phyloP scores from a whole-genome alignment of 495 filamentous ascomycete genomes.

The Articulospora tetracladia region DNA sequence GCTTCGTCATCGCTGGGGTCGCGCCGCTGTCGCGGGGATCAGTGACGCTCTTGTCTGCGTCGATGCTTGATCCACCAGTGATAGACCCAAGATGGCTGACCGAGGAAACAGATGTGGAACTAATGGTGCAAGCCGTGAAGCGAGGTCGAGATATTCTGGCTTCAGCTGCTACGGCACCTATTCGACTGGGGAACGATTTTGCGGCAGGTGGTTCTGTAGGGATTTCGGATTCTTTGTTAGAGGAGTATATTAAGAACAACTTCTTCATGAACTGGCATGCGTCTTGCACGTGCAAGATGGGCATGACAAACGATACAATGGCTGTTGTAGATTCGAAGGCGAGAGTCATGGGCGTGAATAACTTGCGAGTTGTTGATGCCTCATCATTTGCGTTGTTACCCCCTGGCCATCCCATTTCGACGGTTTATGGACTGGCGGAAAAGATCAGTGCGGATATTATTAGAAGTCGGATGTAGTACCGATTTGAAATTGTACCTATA shows the following conservation, averaged over 20 bases:
- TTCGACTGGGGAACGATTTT: slow-evolving; percentile 33
- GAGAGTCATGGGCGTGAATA: slow-evolving; percentile 46
- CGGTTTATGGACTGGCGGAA: slow-evolving; percentile 53
- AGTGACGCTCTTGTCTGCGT: slow-evolving; percentile 43
- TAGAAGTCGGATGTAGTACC: background rate
- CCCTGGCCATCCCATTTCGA: slow-evolving; percentile 49
- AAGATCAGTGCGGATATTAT: slow-evolving; percentile 54
- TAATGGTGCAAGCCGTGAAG: slow-evolving; percentile 50
- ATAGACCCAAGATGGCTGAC: slow-evolving; percentile 54
- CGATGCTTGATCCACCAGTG: slow-evolving; percentile 40
- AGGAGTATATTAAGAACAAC: slow-evolving; percentile 35
- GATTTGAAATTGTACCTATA: no score
- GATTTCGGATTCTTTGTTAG: slow-evolving; percentile 48
- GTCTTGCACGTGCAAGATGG: slow-evolving; percentile 53
- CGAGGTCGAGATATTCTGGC: slow-evolving; percentile 41
- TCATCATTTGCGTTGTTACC: slow-evolving; percentile 51
- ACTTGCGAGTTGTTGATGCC: slow-evolving; percentile 57
- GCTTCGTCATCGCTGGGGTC: slow-evolving; percentile 3
- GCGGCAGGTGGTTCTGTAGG: slow-evolving; percentile 43
- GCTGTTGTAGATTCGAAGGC: slow-evolving; percentile 52
- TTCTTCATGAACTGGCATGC: slow-evolving; percentile 47
- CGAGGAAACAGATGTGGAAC: slow-evolving; percentile 46
- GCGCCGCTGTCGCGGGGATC: slow-evolving; percentile 51
- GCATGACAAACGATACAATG: slow-evolving; percentile 33
- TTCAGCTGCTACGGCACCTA: slow-evolving; percentile 5